Conservation (phyloP, 2,329 filamentous ascomycete genomes). For the Penicillium vulpinum region DNA sequence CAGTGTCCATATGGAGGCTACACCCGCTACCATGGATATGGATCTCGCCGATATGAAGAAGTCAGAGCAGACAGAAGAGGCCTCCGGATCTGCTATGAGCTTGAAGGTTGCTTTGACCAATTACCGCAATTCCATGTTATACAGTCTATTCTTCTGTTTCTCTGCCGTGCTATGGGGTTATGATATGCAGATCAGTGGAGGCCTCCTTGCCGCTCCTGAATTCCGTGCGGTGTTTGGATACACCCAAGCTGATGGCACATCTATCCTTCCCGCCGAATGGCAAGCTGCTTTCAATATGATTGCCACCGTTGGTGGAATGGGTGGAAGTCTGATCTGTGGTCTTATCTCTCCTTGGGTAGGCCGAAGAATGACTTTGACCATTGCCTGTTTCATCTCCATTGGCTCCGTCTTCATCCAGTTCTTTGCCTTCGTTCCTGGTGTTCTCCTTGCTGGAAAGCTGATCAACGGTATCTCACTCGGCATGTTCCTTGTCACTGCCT, state of each 20-base stretch:
- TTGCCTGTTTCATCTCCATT: conserved; percentile 9
- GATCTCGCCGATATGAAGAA: background rate
- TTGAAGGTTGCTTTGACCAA: background rate
- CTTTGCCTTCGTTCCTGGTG: conserved; percentile 6
- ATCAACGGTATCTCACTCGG: conserved; percentile 11
- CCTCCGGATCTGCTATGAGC: background rate
- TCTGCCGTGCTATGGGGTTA: conserved; percentile 12
- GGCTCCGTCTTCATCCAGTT: conserved; percentile 11
- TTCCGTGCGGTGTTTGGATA: conserved; percentile 13
- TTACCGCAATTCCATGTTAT: conserved; percentile 4
- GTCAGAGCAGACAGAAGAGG: background rate
- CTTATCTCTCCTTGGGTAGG: conserved; percentile 4
- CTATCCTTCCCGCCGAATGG: conserved; percentile 10
- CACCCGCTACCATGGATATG: too few relatives aligned
- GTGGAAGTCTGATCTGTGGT: conserved; percentile 7
- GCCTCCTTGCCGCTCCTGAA: conserved; percentile 8
- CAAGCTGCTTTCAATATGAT: conserved; percentile 13
- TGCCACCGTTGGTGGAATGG: conserved; percentile 9
- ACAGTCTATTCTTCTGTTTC: conserved; percentile 13
- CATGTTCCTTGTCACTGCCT: conserved; percentile 9
- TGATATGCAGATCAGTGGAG: conserved; percentile 11
- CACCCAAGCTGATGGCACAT: conserved; percentile 8
- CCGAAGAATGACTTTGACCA: conserved; percentile 1
- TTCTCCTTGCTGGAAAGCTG: conserved; percentile 8
- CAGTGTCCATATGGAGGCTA: conserved; percentile 10